phyloP scores from a whole-genome alignment of 2,329 filamentous ascomycete species.

The Xylariomycetidae sp. region DNA sequence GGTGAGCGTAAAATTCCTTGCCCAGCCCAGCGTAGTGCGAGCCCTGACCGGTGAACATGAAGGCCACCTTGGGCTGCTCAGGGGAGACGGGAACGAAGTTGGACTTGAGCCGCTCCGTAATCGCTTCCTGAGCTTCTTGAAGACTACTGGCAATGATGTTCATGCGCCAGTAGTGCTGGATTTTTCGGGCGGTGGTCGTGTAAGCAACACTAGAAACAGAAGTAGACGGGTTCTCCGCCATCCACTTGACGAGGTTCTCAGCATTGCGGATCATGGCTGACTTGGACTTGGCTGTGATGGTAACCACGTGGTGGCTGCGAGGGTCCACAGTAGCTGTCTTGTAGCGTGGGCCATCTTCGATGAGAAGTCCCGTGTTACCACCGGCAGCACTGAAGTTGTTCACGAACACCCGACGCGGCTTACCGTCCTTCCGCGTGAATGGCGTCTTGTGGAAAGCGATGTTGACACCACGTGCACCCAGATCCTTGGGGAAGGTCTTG shows the following conservation, averaged over 20 bases:
- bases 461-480: conserved; percentile 50
- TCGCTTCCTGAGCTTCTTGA: conserved; percentile 35
- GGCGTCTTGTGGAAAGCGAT: conserved; percentile 50
- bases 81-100: conserved; percentile 37
- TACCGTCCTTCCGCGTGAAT: conserved; percentile 41
- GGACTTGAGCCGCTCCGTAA: conserved; percentile 36
- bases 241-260: conserved; percentile 46
- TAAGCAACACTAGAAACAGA: conserved; percentile 56
- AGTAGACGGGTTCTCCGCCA: conserved; percentile 44
- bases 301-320: conserved; percentile 51
- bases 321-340: conserved; percentile 36
- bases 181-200: conserved; percentile 59
- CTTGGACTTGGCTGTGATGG: conserved; percentile 51
- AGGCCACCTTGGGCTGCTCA: conserved; percentile 41
- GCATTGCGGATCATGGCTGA: conserved; percentile 54
- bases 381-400: conserved; percentile 70
- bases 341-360: conserved; percentile 53
- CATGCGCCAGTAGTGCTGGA: conserved; percentile 54
- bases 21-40: conserved; percentile 47
- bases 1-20: conserved; percentile 42
- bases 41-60: conserved; percentile 53
- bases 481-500: conserved; percentile 50
- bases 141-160: conserved; percentile 38
- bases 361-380: conserved; percentile 61
- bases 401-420: conserved; percentile 44